These are phyloP conservation scores for Amanita molliuscula DNA, from an alignment of 768 basidiomycete species.

Conservation along the genomic window DNA sequence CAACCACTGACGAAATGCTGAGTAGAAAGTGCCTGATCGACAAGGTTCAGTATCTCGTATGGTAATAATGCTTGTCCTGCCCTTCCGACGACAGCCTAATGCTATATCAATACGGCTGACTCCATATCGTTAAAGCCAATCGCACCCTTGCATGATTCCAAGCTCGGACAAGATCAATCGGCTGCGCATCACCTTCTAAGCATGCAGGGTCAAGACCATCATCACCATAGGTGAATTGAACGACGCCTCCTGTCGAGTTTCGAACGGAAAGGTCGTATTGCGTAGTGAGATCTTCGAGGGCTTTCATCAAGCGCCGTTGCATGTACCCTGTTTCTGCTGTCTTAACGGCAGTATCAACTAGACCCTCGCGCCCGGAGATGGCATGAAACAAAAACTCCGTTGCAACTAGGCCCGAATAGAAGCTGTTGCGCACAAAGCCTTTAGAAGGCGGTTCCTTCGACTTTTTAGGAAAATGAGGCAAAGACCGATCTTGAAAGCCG, in stretches of 20 bases:
- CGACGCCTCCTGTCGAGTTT: conserved; percentile 89
- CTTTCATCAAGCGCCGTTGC: conserved; percentile 98
- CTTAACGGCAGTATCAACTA: conserved; percentile 99
- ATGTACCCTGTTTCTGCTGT: conserved; percentile 99
- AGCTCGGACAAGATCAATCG: conserved; percentile 80
- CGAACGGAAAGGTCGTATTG: conserved; percentile 95
- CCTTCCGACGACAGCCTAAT: conserved; percentile 54
- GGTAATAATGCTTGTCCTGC: conserved; percentile 64
- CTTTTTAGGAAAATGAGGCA: conserved; percentile 98
- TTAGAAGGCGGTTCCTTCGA: conserved; percentile 94
- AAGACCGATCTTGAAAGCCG: conserved; percentile 96
- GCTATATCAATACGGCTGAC: conserved; percentile 7
- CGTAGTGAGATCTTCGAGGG: conserved; percentile 90
- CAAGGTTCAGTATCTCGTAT: conserved; percentile 72
- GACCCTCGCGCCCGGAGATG: conserved; percentile 94
- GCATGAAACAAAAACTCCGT: conserved; percentile 99
- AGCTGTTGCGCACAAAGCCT: conserved; percentile 96
- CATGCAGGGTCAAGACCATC: conserved; percentile 96
- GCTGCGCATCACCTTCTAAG: conserved; percentile 91
- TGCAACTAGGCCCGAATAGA: conserved; percentile 83
- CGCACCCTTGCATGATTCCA: conserved; percentile 75
- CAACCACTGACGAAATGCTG: conserved; percentile 60
- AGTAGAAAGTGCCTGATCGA: conserved; percentile 49
- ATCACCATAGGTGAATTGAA: conserved; percentile 95
- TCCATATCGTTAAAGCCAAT: not conserved